These are phyloP conservation scores for Allium fistulosum DNA, from an alignment of 106 monocot species.

Conservation along the genomic window DNA sequence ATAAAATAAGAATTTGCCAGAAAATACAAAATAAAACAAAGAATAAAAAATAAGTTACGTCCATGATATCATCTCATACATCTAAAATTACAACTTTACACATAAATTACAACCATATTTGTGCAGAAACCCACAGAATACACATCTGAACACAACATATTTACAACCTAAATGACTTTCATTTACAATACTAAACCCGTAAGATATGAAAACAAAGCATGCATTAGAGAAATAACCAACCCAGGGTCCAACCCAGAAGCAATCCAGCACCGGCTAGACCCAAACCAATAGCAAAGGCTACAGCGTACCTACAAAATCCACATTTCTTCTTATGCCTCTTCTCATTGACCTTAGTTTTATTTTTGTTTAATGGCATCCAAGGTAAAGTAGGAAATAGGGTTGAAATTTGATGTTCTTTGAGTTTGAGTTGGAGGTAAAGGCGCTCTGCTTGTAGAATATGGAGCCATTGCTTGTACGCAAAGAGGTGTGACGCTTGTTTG, in stretches of 20 bases:
- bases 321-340: constrained; percentile 32
- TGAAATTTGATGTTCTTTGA: constrained; percentile 57
- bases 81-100: too few species aligned
- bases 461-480: constrained; percentile 91
- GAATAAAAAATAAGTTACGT: too few species aligned
- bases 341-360: constrained; percentile 11
- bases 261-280: constrained; percentile 71
- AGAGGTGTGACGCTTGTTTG: constrained; percentile 78
- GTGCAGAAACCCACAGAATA: too few species aligned
- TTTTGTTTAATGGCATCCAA: constrained; percentile 26
- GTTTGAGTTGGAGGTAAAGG: constrained; percentile 61
- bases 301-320: constrained; percentile 30
- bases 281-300: constrained; percentile 60
- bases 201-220: too few species aligned
- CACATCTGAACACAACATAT: too few species aligned
- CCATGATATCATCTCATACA: too few species aligned
- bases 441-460: constrained; percentile 72
- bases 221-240: background rate
- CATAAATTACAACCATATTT: too few species aligned
- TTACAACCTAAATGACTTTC: too few species aligned
- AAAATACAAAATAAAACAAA: too few species aligned
- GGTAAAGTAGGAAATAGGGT: constrained; percentile 44
- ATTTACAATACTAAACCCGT: too few species aligned
- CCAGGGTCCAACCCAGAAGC: constrained; percentile 49
- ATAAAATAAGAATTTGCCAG: too few species aligned